Evolutionary conservation across 371 early-diverging fungal genomes (phyloP).

Genomic region (Mycotypha africana): DNA sequence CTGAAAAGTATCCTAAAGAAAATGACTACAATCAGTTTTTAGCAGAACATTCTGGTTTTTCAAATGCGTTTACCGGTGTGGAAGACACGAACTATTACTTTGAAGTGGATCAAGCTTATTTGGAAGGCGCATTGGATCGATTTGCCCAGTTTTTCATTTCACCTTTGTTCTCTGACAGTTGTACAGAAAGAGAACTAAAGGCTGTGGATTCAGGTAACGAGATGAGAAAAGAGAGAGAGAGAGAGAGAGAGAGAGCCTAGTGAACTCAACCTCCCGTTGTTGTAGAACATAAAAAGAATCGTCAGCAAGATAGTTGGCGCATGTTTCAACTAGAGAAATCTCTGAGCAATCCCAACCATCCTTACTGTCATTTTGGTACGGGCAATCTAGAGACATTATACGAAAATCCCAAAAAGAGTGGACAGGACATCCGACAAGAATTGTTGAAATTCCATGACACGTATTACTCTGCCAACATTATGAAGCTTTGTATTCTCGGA

Average conservation of each 20-base stretch:
- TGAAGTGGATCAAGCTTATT: constrained; percentile 77
- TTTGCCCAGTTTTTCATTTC: constrained; percentile 93
- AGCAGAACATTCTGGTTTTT: constrained; percentile 83
- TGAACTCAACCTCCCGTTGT: neutral
- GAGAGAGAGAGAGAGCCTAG: neutral
- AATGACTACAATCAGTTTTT: constrained; percentile 91
- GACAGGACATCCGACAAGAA: constrained; percentile 79
- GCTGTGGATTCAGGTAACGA: constrained; percentile 92
- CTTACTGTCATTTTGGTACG: constrained; percentile 84
- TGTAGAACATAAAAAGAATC: constrained; percentile 87
- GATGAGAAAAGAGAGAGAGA: too few species aligned
- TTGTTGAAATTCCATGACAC: constrained; percentile 82
- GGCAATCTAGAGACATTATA: constrained; percentile 82
- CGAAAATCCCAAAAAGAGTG: constrained; percentile 63
- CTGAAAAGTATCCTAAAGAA: constrained; percentile 88
- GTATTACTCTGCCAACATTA: constrained; percentile 92
- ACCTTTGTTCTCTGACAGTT: constrained; percentile 81
- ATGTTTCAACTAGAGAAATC: constrained; percentile 81
- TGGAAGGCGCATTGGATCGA: constrained; percentile 92
- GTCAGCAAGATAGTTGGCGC: constrained; percentile 84
- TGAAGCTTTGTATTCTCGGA: constrained; percentile 91
- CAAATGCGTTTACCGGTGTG: constrained; percentile 93
- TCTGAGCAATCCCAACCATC: constrained; percentile 75
- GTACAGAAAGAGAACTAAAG: constrained; percentile 87
- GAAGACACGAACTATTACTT: constrained; percentile 95